Conservation (phyloP, 805 yeast genomes). For the Candida sanyiensis region DNA sequence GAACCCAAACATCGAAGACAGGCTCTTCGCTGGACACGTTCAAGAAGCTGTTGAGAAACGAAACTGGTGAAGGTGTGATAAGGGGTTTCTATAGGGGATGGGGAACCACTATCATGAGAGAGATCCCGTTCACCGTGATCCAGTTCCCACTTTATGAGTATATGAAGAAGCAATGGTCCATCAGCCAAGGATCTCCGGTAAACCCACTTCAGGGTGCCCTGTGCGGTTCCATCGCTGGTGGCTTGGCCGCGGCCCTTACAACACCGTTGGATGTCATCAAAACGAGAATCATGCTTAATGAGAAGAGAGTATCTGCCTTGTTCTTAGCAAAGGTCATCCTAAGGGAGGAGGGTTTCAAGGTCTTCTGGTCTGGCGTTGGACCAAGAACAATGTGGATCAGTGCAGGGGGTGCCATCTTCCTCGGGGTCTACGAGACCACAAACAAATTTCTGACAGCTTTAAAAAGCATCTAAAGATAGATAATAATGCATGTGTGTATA, state of each 20-base stretch:
- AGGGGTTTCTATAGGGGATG: conserved; percentile 89
- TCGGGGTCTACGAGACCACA: conserved; percentile 81
- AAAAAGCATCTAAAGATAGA: conserved; percentile 4
- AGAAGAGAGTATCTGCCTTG: conserved; percentile 40
- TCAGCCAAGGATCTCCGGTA: conserved; percentile 34
- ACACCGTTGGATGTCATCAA: conserved; percentile 78
- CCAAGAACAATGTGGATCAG: conserved; percentile 97
- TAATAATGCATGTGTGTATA: neutral
- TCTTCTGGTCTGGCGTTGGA: conserved; percentile 80
- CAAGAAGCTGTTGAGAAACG: conserved; percentile 51
- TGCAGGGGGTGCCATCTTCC: conserved; percentile 96
- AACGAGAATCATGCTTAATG: conserved; percentile 78
- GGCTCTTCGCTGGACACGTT: conserved; percentile 72
- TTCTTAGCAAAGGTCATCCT: conserved; percentile 46
- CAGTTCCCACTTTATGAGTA: conserved; percentile 93
- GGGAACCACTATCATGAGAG: conserved; percentile 87
- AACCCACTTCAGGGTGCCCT: conserved; percentile 74
- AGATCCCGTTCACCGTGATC: conserved; percentile 92
- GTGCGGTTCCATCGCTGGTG: conserved; percentile 81
- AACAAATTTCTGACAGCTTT: conserved; percentile 12
- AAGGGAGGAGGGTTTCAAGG: conserved; percentile 67
- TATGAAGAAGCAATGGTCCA: conserved; percentile 58
- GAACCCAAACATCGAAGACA: conserved; percentile 71
- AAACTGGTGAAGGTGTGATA: conserved; percentile 60
- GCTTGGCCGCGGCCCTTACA: conserved; percentile 73